Evolutionary conservation across 2,329 filamentous ascomycete genomes (phyloP).

Genomic region (Neofusicoccum parvum): DNA sequence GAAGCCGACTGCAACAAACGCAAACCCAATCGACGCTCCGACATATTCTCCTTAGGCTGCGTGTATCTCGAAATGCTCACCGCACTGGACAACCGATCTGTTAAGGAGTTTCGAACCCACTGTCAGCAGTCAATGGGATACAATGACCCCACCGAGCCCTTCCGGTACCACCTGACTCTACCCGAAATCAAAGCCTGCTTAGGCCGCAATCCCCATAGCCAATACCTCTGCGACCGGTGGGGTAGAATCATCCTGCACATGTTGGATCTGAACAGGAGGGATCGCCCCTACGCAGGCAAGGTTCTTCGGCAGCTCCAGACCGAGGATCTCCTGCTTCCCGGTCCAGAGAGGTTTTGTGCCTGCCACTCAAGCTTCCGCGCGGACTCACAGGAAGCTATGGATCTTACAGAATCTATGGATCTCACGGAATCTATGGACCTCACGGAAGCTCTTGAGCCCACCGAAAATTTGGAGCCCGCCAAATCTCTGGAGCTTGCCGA

Average conservation of each 20-base stretch:
- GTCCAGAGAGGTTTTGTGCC: background rate
- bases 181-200: background rate
- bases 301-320: background rate
- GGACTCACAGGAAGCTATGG: no score
- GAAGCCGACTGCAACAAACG: background rate
- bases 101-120: background rate
- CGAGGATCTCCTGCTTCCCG: background rate
- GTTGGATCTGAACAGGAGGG: background rate
- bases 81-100: background rate
- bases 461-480: no score
- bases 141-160: background rate
- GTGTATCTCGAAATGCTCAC: constrained; percentile 21
- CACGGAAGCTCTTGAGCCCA: no score
- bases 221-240: background rate
- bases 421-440: no score
- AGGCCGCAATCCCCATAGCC: background rate
- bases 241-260: background rate
- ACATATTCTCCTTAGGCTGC: constrained; percentile 19
- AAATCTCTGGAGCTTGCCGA: no score
- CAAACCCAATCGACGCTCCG: background rate
- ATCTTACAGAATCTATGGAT: no score
- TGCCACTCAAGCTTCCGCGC: no score
- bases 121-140: background rate
- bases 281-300: background rate
- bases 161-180: background rate